Base-by-base conservation (phyloP, 1,139 yeast species). In the Candida buenavistaensis region DNA sequence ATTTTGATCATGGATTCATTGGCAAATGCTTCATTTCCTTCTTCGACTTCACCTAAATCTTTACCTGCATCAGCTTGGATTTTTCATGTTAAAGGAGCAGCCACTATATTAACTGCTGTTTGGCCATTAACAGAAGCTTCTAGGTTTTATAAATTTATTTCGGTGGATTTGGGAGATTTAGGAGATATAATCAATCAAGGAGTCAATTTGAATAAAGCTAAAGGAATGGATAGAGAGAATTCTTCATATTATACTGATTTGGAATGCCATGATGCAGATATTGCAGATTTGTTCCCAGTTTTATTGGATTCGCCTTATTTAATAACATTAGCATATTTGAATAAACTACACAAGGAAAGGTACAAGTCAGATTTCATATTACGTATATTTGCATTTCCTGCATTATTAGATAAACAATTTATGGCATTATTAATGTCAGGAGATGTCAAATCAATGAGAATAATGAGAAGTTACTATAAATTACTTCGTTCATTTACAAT, bases 31-130 rank as follows among this genome's bases (percentile, higher is more conserved):
- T 80, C 95, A 2, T 69, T 82, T 29, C 89, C 95, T 2, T 70
- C 78, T 4, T 69, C 80, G 3, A 73, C 82, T 20, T 64, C 72
- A 4, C 74, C 75, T 3, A 80, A 79, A 46, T 76, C 87, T 4
- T 63, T 89, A 36, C 95, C 96, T 1, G 92, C 97, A 1, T 82
- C 92, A 6, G 96, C 97, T 0, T 90, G 97, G 97, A 82, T 90
- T 38, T 92, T 88, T 66, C 97, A 90, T 54, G 97, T 90, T 10
- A 86, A 94, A 50, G 97, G 97, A 14, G 96, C 97, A 0, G 96
- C 96, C 4, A 90, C 97, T 0, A 90, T 90, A 32, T 67, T 90
- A 38, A 85, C 96, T 1, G 95, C 97, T 1, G 96, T 89, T 11
- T 89, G 97, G 86, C 96, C 96, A 3, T 66, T 89, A 36, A 87